Conservation (phyloP, 176 grass and related monocot genomes). For the Zea luxurians region DNA sequence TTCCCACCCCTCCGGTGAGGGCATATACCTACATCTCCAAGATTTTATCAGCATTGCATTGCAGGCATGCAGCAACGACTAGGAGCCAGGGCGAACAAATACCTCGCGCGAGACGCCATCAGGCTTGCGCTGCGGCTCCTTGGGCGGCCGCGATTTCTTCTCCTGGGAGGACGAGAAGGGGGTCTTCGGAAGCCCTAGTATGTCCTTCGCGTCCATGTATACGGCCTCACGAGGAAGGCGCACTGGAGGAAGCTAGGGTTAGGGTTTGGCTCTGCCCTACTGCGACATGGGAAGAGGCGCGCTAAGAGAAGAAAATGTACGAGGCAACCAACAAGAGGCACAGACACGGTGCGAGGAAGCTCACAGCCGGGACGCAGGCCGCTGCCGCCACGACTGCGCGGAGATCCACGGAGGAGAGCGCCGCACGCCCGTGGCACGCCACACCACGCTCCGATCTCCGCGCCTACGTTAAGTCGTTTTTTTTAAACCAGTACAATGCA, state of each 20-base stretch:
- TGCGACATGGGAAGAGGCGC: conserved; percentile 24
- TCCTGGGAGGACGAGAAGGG: conserved; percentile 68
- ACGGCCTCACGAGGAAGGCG: background rate
- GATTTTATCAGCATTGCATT: background rate
- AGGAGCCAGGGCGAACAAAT: conserved; percentile 1
- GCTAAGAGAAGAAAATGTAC: background rate
- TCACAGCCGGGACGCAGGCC: background rate
- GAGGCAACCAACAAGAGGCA: background rate
- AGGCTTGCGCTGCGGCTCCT: conserved; percentile 92
- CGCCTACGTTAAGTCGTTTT: too few species aligned
- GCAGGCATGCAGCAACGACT: background rate
- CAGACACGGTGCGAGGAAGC: background rate
- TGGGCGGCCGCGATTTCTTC: conserved; percentile 79
- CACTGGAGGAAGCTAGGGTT: conserved; percentile 39
- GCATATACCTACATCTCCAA: conserved; percentile 65
- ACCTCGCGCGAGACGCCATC: conserved; percentile 96
- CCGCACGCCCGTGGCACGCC: background rate
- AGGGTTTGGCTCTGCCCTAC: conserved; percentile 40
- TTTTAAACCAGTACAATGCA: too few species aligned
- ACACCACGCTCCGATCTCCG: background rate
- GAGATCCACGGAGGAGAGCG: background rate
- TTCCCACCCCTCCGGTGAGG: conserved; percentile 80
- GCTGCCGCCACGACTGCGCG: background rate
- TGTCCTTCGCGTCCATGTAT: conserved; percentile 95
- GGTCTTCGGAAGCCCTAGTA: conserved; percentile 84